Conservation (phyloP, 306 rosid genomes). For the Corylus avellana region DNA sequence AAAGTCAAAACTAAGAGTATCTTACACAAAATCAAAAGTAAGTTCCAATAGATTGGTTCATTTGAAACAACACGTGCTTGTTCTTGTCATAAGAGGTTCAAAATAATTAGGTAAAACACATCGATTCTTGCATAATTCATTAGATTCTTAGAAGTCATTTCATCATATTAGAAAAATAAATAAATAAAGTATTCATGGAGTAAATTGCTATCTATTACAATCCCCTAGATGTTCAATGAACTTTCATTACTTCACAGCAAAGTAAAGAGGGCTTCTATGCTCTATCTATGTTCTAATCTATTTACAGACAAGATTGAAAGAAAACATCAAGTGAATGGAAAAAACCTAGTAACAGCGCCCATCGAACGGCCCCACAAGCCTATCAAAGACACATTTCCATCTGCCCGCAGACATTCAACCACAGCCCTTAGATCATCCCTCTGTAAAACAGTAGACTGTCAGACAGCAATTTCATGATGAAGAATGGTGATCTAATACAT, state of each 20-base stretch:
- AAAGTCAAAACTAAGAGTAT: neutral
- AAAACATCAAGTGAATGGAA: slow-evolving; percentile 32
- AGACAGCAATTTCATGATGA: slow-evolving; percentile 16
- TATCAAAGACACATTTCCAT: slow-evolving; percentile 87
- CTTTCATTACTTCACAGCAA: neutral
- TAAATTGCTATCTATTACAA: slow-evolving; percentile 10
- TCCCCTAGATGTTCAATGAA: slow-evolving; percentile 5
- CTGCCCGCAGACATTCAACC: slow-evolving; percentile 81
- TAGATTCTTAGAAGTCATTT: slow-evolving; percentile 12
- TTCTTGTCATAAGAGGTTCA: neutral
- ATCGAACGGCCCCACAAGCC: slow-evolving; percentile 99
- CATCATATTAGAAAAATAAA: neutral
- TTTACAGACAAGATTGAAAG: slow-evolving; percentile 20
- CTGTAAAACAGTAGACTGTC: slow-evolving; percentile 52
- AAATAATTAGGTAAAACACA: neutral
- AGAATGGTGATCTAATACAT: slow-evolving; percentile 23
- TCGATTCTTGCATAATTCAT: neutral
- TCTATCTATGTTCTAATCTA: neutral
- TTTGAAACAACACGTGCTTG: neutral
- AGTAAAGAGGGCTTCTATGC: neutral
- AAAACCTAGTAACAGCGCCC: slow-evolving; percentile 96
- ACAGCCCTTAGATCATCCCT: slow-evolving; percentile 82
- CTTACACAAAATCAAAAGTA: neutral
- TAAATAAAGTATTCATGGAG: slow-evolving; percentile 4
- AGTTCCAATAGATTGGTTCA: neutral